Evolutionary conservation across 108 stramenopile species (phyloP).

Genomic region (Skeletonema grethae): DNA sequence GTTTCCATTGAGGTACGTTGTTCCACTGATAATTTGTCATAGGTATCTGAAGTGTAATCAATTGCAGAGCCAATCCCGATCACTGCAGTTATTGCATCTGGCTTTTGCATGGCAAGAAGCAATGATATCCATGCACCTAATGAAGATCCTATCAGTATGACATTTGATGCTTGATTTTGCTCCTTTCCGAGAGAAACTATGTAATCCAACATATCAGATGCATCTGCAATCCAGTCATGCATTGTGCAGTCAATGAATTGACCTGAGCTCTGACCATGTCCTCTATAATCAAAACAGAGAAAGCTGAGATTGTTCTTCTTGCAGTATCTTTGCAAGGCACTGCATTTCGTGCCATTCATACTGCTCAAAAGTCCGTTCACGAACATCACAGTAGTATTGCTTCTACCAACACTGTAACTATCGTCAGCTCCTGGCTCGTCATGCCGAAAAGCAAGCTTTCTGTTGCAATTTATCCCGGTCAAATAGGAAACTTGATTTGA

Average conservation of each 20-base stretch:
- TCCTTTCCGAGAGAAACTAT: neutral
- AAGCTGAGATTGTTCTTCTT: neutral
- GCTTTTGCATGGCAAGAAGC: neutral
- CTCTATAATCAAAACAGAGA: constrained; percentile 4
- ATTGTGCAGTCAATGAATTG: neutral
- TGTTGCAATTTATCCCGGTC: neutral
- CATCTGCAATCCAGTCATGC: constrained; percentile 4
- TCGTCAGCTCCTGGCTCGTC: neutral
- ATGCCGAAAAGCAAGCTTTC: neutral
- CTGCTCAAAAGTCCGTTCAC: neutral
- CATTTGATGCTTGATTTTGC: neutral
- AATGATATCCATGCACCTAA: constrained; percentile 5
- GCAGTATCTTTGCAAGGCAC: neutral
- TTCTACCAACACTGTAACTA: neutral
- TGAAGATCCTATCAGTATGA: constrained; percentile 4
- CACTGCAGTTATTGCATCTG: neutral
- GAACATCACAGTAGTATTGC: neutral
- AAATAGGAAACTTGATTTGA: neutral
- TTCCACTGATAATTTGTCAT: neutral
- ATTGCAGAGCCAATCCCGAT: constrained; percentile 1
- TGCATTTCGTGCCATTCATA: constrained; percentile 1
- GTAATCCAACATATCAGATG: neutral
- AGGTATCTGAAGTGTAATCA: neutral
- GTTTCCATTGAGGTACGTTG: neutral
- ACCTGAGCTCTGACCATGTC: constrained; percentile 1